A percentile compares a stretch with the other conserved stretches of the same genome.
Conservation (phyloP, 192 early-diverging fungal species). For the Spinellus fusiger region DNA sequence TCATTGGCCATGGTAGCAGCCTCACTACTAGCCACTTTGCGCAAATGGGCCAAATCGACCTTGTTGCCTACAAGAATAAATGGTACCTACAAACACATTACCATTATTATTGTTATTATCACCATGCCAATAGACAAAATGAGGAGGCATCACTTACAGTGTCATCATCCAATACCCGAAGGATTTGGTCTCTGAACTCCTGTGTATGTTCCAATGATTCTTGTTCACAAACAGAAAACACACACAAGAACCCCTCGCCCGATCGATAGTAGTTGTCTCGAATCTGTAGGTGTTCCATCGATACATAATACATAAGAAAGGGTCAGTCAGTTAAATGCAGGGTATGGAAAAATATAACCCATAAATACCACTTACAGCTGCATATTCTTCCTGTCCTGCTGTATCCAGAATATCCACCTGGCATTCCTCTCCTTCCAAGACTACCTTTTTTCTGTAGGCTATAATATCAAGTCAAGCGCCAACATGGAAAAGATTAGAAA, state of each 20-base stretch:
- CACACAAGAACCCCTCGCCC: conserved; percentile 82
- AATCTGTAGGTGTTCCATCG: conserved; percentile 57
- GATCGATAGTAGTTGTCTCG: conserved; percentile 82
- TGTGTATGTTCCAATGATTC: conserved; percentile 79
- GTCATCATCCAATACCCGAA: conserved; percentile 79
- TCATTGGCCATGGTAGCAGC: conserved; percentile 52
- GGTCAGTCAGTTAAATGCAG: background rate
- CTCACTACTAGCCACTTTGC: conserved; percentile 58
- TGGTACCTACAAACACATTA: conserved; percentile 44
- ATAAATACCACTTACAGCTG: conserved; percentile 51
- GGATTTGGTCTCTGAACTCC: conserved; percentile 85
- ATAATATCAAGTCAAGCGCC: no score
- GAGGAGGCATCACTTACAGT: conserved; percentile 31
- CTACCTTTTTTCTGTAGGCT: conserved; percentile 79
- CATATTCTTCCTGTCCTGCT: conserved; percentile 88
- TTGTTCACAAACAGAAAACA: conserved; percentile 77
- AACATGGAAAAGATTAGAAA: background rate
- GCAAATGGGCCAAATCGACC: conserved; percentile 53
- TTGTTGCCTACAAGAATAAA: conserved; percentile 86
- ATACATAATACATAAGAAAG: no score
- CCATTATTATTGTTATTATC: background rate
- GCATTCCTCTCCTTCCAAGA: conserved; percentile 66
- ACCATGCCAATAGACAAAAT: background rate
- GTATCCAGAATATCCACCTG: conserved; percentile 90
- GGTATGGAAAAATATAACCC: background rate